Base-by-base conservation (phyloP, 805 yeast genomes). In the Jamesozyma spencerorum region DNA sequence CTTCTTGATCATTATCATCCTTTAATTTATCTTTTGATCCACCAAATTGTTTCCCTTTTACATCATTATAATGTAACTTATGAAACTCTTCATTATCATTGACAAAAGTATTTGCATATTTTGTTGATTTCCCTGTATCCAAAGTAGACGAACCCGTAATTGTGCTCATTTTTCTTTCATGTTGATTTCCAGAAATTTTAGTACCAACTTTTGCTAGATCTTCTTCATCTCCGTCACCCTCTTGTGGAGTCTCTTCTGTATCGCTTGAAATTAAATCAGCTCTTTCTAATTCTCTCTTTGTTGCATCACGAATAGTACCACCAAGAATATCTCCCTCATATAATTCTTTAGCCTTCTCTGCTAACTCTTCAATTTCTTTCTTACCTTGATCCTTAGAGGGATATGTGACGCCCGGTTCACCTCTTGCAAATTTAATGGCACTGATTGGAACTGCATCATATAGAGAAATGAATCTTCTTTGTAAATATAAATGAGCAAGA, bases 371-470 rank as follows among this genome's bases (percentile, higher is more conserved):
- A 37, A 78, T 69, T 59, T 83, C 85, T 39, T 67, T 63, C 46
- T 51, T 57, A 31, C 92, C 92, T 52, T 77, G 80, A 55, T 83
- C 90, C 19, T 66, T 60, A 58, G 60, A 62, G 50, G 87, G 85
- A 55, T 82, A 82, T n/a, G 50, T 51, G 44, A 55, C 62, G 5
- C 66, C 64, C 12, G 56, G 31, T 46, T 70, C 62, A 29, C 68
- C 67, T 47, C 65, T 60, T 8, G 68, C 60, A 39, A 58, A 55
- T 18, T 54, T 47, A 30, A 68, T 60, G 3, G 64, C 86, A 37
- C 81, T 75, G 38, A 83, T 57, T 45, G 92, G 94, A 39, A 84
- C 85, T 32, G 71, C 63, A 39, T 83, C 86, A 40, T 77, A 65
- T 43, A 82, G 58, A 27, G 85, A 80, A 37, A 76, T 70, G 59